Percentiles rank a stretch among this genome's conserved stretches.
Conservation (phyloP, 805 yeast species). For the Spathaspora passalidarum region DNA sequence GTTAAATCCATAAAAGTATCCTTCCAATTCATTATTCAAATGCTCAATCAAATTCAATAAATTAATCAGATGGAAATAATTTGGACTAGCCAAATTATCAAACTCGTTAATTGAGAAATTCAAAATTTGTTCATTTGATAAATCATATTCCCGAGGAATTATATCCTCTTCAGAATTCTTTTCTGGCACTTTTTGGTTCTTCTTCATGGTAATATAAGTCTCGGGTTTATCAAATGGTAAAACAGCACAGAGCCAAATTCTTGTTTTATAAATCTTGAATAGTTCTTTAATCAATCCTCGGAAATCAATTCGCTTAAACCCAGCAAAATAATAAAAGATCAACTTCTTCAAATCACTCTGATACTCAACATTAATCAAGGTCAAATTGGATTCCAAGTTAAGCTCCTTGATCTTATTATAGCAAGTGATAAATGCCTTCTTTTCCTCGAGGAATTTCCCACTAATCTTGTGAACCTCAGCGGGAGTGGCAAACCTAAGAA, state of each 20-base stretch:
- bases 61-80: conserved; percentile 51
- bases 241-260: conserved; percentile 48
- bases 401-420: conserved; percentile 45
- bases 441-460: conserved; percentile 66
- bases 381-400: conserved; percentile 45
- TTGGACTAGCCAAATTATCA: conserved; percentile 37
- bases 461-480: conserved; percentile 62
- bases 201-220: conserved; percentile 18
- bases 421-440: conserved; percentile 67
- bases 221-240: conserved; percentile 39
- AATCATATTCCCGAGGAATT: conserved; percentile 37
- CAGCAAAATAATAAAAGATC: conserved; percentile 45
- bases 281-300: conserved; percentile 43
- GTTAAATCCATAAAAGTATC: conserved; percentile 41
- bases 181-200: not conserved
- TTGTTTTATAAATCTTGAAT: conserved; percentile 44
- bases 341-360: conserved; percentile 45
- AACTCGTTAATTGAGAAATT: conserved; percentile 45
- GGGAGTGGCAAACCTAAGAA: conserved; percentile 71
- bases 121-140: conserved; percentile 37
- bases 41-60: conserved; percentile 45
- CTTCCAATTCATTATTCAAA: conserved; percentile 41
- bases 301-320: conserved; percentile 43
- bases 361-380: conserved; percentile 42
- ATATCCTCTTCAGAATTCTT: not conserved